A percentile compares a stretch with the other conserved stretches of the same genome.
Conservation (phyloP, 177 flowering plant species). For the Vitis hybrid region DNA sequence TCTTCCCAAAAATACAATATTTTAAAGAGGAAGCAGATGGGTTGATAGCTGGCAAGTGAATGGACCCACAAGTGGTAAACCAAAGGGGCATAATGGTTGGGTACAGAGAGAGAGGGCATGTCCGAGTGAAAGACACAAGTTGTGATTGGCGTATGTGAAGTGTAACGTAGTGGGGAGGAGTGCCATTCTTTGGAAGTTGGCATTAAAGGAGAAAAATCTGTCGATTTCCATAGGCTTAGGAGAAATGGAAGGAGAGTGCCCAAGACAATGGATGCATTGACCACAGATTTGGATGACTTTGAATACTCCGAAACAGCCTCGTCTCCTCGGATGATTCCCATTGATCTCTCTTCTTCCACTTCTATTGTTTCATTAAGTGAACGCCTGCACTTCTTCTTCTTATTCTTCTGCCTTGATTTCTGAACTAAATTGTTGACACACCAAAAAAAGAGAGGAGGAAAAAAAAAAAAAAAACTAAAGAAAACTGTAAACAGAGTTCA, state of each 20-base stretch:
- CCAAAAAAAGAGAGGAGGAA: too few species aligned
- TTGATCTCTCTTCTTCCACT: constrained; percentile 20
- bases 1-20: too few species aligned
- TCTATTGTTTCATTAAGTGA: not conserved
- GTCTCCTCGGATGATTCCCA: constrained; percentile 13
- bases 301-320: constrained; percentile 45
- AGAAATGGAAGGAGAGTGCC: constrained; percentile 28
- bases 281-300: constrained; percentile 44
- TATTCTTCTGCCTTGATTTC: constrained; percentile 16
- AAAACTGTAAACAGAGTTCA: constrained; percentile 1
- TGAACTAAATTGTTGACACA: constrained; percentile 9
- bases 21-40: too few species aligned
- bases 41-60: too few species aligned
- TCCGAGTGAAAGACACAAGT: too few species aligned
- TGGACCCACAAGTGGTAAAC: too few species aligned
- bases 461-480: too few species aligned
- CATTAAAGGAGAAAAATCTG: constrained; percentile 12
- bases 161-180: not conserved
- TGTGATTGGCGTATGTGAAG: too few species aligned
- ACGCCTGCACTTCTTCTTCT: constrained; percentile 4
- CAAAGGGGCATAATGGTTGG: too few species aligned
- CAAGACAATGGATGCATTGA: constrained; percentile 34
- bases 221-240: constrained; percentile 39
- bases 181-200: not conserved
- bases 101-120: too few species aligned